Base-by-base conservation (phyloP, 208 protist genomes). In the Trypanosoma lewisi region DNA sequence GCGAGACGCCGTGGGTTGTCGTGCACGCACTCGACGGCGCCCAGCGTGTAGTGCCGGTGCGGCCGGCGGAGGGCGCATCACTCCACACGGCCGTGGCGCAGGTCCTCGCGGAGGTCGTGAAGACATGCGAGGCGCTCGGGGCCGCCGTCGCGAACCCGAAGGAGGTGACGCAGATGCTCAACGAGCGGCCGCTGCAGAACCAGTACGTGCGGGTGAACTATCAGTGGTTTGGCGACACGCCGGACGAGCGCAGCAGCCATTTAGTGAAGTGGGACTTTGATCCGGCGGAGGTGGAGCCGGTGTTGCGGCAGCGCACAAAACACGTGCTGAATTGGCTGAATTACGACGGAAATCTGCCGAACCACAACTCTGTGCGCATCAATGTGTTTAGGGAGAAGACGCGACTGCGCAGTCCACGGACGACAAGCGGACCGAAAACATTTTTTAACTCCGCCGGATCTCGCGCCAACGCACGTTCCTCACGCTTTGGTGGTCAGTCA, bases 191-290 rank as follows among this genome's bases (percentile, higher is more conserved):
- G 9, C 67, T 91, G 61, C 90, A 96, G 60, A 94, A 96, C 55
- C 79, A 88, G 62, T 96, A 93, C 75, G 71, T 96, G 23, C 86
- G 87, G 17, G 75, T 96, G 31, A 78, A 96, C 72, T 96, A 96
- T 65, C 90, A 96, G 80, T 96, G 90, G 90, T 93, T 82, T 65
- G 90, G 90, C 59, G 90, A 96, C 63, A 94, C 90, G 4, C 83
- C 85, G 4, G 87, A 93, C 62, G 85, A 96, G 78, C 85, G 90
- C 45, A 78, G 79, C 72, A 82, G 74, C 41, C 90, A 96, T 65
- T 65, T 92, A 25, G 84, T 94, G 42, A 70, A 85, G 55, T 96
- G 72, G 97, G 85, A 92, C 74, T 92, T 85, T 61, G 89, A 92
- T 4, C 77, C 83, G 9, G 67, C 52, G 25, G 61, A 68, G 25